phyloP scores from a whole-genome alignment of 2,329 filamentous ascomycete genomes.

The Trichoderma hamatum region DNA sequence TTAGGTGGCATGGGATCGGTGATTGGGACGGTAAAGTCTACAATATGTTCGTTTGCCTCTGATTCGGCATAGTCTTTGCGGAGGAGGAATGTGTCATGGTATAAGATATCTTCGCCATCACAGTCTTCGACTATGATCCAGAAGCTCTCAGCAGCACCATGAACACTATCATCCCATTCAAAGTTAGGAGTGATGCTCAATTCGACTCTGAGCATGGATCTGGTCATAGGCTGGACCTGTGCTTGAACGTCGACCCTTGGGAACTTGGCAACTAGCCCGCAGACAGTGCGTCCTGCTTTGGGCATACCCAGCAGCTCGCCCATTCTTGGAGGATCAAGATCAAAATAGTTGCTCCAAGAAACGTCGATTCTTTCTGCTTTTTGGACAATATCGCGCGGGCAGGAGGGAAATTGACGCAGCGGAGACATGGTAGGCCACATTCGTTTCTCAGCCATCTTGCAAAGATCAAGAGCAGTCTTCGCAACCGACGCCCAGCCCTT shows the following conservation, averaged over 20 bases:
- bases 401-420: slow-evolving; percentile 83
- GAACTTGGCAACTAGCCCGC: slow-evolving; percentile 86
- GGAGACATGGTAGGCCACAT: slow-evolving; percentile 99
- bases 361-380: slow-evolving; percentile 96
- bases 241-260: slow-evolving; percentile 91
- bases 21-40: slow-evolving; percentile 95
- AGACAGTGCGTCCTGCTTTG: slow-evolving; percentile 83
- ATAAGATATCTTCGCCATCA: slow-evolving; percentile 93
- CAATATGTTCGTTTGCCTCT: slow-evolving; percentile 88
- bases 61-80: slow-evolving; percentile 84
- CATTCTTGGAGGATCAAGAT: slow-evolving; percentile 94
- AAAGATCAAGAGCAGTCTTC: slow-evolving; percentile 88
- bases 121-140: slow-evolving; percentile 98
- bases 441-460: slow-evolving; percentile 98
- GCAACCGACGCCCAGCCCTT: slow-evolving; percentile 95
- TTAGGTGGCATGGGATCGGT: slow-evolving; percentile 98
- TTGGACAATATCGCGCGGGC: slow-evolving; percentile 81
- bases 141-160: slow-evolving; percentile 87
- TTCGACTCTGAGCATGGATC: slow-evolving; percentile 89
- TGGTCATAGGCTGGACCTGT: slow-evolving; percentile 90
- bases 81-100: slow-evolving; percentile 91
- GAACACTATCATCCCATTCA: slow-evolving; percentile 88
- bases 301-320: slow-evolving; percentile 90
- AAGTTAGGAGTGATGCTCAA: slow-evolving; percentile 93
- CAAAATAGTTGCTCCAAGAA: slow-evolving; percentile 91